Percentiles rank a stretch among this genome's conserved stretches.
These are phyloP conservation scores for Skeletonema marinoi DNA, from an alignment of 108 stramenopile species.

Conservation along the genomic window DNA sequence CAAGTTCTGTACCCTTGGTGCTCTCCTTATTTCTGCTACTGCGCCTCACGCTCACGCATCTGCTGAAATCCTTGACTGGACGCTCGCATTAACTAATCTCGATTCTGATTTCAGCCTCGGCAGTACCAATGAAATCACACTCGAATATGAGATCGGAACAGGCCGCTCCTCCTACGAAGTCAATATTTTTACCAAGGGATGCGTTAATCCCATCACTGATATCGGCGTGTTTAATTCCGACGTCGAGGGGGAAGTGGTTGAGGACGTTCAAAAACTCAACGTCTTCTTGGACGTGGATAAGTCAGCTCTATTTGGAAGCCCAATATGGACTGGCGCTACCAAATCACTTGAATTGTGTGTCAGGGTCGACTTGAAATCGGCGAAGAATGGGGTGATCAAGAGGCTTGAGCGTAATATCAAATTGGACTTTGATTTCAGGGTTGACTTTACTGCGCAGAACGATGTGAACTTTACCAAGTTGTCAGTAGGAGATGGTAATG, in stretches of 20 bases:
- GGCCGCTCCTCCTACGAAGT: conserved; percentile 5
- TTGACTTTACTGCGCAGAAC: not conserved
- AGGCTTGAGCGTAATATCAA: conserved; percentile 1
- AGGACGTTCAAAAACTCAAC: not conserved
- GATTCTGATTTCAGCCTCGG: conserved; percentile 15
- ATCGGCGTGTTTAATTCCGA: no score
- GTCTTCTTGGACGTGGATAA: conserved; percentile 28
- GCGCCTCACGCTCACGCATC: conserved; percentile 2
- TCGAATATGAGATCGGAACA: conserved; percentile 16
- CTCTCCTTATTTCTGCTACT: not conserved
- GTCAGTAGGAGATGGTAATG: no score
- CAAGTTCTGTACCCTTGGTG: conserved; percentile 14
- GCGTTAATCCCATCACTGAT: conserved; percentile 9
- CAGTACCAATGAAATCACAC: conserved; percentile 8
- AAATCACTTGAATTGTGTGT: conserved; percentile 29
- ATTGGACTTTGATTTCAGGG: not conserved
- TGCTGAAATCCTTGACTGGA: conserved; percentile 36
- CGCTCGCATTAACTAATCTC: conserved; percentile 19
- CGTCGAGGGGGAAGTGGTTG: no score
- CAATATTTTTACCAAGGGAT: conserved; percentile 28
- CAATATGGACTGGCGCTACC: conserved; percentile 14
- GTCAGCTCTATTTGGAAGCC: conserved; percentile 7
- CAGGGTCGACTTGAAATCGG: conserved; percentile 23
- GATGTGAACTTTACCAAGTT: no score
- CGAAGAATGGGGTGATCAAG: conserved; percentile 16